Percentiles rank a stretch among this genome's conserved stretches.
These are phyloP conservation scores for Taphrina communis DNA, from an alignment of 1,139 yeast genomes.

Conservation along the genomic window DNA sequence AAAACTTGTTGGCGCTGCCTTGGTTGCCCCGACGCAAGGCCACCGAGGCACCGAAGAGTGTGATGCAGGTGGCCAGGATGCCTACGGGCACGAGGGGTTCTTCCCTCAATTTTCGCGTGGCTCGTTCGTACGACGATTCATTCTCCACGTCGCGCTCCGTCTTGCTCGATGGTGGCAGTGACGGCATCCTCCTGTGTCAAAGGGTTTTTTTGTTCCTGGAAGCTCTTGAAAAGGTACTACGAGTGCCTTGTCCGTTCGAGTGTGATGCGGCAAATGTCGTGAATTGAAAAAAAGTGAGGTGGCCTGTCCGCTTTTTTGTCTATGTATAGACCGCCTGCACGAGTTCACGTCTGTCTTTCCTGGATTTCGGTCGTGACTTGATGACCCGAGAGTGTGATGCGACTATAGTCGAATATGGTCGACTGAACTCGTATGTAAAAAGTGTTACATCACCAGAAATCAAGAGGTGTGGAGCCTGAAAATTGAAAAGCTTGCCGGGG, in stretches of 20 bases:
- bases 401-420: too few species aligned
- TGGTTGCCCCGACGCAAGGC: constrained; percentile 39
- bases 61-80: constrained; percentile 40
- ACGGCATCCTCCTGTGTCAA: neutral
- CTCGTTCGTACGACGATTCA: constrained; percentile 26
- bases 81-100: constrained; percentile 43
- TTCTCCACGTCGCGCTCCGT: constrained; percentile 26
- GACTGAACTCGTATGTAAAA: neutral
- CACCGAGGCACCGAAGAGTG: constrained; percentile 41
- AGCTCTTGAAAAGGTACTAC: too few species aligned
- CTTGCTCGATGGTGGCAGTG: constrained; percentile 27
- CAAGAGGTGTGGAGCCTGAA: constrained; percentile 19
- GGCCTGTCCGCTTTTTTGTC: too few species aligned
- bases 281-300: too few species aligned
- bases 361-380: too few species aligned
- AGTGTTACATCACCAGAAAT: constrained; percentile 12
- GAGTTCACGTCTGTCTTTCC: too few species aligned
- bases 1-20: constrained; percentile 38
- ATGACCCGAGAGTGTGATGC: too few species aligned
- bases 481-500: neutral
- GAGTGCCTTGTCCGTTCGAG: too few species aligned
- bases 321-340: too few species aligned
- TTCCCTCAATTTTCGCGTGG: constrained; percentile 35
- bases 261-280: too few species aligned
- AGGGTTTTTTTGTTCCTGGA: too few species aligned